Conservation (phyloP, 2,329 filamentous ascomycete genomes). For the Bretziella fagacearum region DNA sequence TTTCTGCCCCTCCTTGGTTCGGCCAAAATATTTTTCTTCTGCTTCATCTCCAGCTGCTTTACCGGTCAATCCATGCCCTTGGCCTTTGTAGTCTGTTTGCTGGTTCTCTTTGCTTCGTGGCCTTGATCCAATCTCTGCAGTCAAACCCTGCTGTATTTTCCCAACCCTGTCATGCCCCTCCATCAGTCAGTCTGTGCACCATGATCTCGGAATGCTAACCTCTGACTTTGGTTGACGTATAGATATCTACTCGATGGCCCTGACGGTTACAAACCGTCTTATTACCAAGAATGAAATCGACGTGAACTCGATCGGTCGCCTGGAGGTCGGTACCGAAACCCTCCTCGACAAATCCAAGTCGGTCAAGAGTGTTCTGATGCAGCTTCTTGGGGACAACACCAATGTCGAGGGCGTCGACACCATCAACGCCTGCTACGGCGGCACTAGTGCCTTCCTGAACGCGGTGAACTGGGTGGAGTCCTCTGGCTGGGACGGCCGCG, state of each 20-base stretch:
- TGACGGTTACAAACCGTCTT: slow-evolving; percentile 62
- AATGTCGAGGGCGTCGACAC: slow-evolving; percentile 73
- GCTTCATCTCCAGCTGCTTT: not conserved
- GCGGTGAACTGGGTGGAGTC: slow-evolving; percentile 73
- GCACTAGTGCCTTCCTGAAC: slow-evolving; percentile 74
- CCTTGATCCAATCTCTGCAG: not conserved
- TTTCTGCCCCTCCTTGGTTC: not conserved
- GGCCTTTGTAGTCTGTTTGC: not conserved
- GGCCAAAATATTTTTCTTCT: not conserved
- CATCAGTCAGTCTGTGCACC: slow-evolving; percentile 8
- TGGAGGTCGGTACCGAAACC: slow-evolving; percentile 77
- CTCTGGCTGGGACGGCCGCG: slow-evolving; percentile 69
- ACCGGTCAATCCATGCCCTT: not conserved
- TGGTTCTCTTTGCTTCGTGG: not conserved
- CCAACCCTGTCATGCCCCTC: slow-evolving; percentile 7
- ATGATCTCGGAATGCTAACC: slow-evolving; percentile 15
- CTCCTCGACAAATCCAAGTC: slow-evolving; percentile 82
- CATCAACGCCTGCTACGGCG: slow-evolving; percentile 73
- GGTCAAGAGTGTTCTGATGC: slow-evolving; percentile 77
- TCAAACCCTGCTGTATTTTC: slow-evolving; percentile 1
- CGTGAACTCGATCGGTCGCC: slow-evolving; percentile 56
- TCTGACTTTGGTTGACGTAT: slow-evolving; percentile 14
- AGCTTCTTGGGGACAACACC: slow-evolving; percentile 69
- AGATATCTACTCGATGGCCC: slow-evolving; percentile 79
- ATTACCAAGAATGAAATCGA: slow-evolving; percentile 74